A percentile compares a stretch with the other conserved stretches of the same genome.
Conservation (phyloP, 2,329 filamentous ascomycete genomes). For the Bimuria novae-zelandiae region DNA sequence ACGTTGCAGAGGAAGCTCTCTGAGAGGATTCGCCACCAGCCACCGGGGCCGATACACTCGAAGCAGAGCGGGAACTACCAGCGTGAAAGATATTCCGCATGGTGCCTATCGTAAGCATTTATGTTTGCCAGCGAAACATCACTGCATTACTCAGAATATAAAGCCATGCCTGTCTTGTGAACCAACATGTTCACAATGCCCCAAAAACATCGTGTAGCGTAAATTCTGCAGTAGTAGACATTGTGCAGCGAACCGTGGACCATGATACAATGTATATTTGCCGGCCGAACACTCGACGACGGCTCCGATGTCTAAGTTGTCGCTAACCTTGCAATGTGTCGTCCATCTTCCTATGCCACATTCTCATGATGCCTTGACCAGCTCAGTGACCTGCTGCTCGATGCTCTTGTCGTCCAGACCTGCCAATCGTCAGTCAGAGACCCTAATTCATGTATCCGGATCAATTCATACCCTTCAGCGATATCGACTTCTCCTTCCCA, state of each 20-base stretch:
- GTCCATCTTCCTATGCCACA: conserved; percentile 15
- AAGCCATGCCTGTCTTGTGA: not conserved
- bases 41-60: not conserved
- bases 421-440: conserved; percentile 34
- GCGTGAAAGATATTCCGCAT: not conserved
- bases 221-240: not conserved
- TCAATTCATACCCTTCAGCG: conserved; percentile 59
- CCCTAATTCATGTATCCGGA: not conserved
- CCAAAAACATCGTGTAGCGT: not conserved
- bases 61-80: not conserved
- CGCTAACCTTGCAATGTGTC: conserved; percentile 12
- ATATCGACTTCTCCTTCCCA: conserved; percentile 69
- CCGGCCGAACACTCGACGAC: not conserved
- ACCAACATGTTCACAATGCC: not conserved
- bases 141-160: not conserved
- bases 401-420: conserved; percentile 73
- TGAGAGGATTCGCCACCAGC: not conserved
- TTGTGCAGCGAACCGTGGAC: conserved; percentile 19
- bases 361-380: conserved; percentile 57
- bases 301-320: conserved; percentile 8
- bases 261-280: conserved; percentile 29
- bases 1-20: not conserved
- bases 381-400: conserved; percentile 66
- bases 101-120: too few relatives aligned
- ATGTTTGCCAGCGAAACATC: too few relatives aligned